Percentiles rank a stretch among this genome's conserved stretches.
Conservation (phyloP, 2,329 filamentous ascomycete genomes). For the Pezizomycotina sp. region DNA sequence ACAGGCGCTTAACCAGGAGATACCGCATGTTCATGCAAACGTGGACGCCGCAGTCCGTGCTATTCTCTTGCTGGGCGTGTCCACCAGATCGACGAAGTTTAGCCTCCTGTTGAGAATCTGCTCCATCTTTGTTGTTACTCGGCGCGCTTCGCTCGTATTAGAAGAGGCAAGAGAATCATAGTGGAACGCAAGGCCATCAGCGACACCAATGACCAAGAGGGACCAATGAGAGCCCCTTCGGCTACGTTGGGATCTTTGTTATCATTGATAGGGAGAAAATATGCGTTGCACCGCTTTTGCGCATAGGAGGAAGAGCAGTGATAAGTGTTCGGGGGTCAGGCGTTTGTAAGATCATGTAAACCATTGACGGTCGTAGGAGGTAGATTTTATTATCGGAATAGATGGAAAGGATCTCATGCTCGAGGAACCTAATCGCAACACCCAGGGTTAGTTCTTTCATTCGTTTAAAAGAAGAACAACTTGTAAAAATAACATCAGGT, state of each 20-base stretch:
- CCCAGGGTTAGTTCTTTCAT: conserved; percentile 4
- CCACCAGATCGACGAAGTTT: conserved; percentile 63
- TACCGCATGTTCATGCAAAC: conserved; percentile 93
- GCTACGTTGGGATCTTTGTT: conserved; percentile 55
- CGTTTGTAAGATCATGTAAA: conserved; percentile 36
- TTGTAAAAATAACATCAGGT: conserved; percentile 14
- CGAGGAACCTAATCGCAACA: conserved; percentile 47
- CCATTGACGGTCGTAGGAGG: conserved; percentile 82
- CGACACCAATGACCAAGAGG: conserved; percentile 68
- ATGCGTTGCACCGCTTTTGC: conserved; percentile 62
- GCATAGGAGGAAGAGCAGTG: conserved; percentile 67
- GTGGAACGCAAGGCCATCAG: conserved; percentile 87
- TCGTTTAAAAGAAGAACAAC: conserved; percentile 20
- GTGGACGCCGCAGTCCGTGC: conserved; percentile 86
- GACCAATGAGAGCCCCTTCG: conserved; percentile 97
- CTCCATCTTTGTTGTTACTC: conserved; percentile 52
- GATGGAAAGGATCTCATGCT: conserved; percentile 66
- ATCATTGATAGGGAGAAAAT: conserved; percentile 96
- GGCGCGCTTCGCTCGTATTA: conserved; percentile 58
- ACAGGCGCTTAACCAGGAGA: conserved; percentile 66
- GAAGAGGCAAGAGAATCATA: conserved; percentile 72
- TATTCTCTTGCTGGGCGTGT: conserved; percentile 86
- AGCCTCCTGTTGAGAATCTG: conserved; percentile 49
- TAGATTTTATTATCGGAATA: conserved; percentile 75
- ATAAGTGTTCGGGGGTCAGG: conserved; percentile 33